These are phyloP conservation scores for Crithidia acanthocephali DNA, from an alignment of 208 protist species.

Conservation along the genomic window DNA sequence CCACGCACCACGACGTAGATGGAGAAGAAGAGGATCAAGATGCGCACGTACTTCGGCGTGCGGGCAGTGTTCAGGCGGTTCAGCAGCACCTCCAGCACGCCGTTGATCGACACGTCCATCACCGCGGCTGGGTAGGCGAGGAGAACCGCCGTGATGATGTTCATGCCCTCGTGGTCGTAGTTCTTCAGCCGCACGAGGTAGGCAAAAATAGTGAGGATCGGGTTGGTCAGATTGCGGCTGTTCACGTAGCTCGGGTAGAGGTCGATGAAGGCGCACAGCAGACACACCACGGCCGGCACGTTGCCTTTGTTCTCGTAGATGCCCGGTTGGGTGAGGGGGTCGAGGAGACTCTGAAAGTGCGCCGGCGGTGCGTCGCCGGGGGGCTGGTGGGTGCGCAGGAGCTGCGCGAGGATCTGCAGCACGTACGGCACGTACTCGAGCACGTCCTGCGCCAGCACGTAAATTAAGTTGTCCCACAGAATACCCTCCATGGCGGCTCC, in stretches of 20 bases:
- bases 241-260: constrained; percentile 78
- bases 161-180: constrained; percentile 93
- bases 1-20: constrained; percentile 67
- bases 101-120: constrained; percentile 59
- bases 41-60: constrained; percentile 92
- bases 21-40: constrained; percentile 90
- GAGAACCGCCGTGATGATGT: constrained; percentile 83
- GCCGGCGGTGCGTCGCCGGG: constrained; percentile 24
- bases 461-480: constrained; percentile 87
- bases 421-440: constrained; percentile 97
- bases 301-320: constrained; percentile 74
- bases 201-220: constrained; percentile 64
- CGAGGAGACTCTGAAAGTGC: constrained; percentile 61
- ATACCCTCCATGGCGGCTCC: constrained; percentile 72
- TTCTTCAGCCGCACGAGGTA: constrained; percentile 81
- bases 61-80: constrained; percentile 62
- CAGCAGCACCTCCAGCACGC: constrained; percentile 74
- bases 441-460: constrained; percentile 92
- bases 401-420: constrained; percentile 95
- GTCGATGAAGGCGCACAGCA: constrained; percentile 81
- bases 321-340: constrained; percentile 63
- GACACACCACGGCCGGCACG: constrained; percentile 82
- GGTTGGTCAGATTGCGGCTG: constrained; percentile 50
- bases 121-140: constrained; percentile 70
- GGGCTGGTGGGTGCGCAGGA: constrained; percentile 85